These are phyloP conservation scores for Jackrogersella minutella DNA, from an alignment of 495 filamentous ascomycete species.

Conservation along the genomic window DNA sequence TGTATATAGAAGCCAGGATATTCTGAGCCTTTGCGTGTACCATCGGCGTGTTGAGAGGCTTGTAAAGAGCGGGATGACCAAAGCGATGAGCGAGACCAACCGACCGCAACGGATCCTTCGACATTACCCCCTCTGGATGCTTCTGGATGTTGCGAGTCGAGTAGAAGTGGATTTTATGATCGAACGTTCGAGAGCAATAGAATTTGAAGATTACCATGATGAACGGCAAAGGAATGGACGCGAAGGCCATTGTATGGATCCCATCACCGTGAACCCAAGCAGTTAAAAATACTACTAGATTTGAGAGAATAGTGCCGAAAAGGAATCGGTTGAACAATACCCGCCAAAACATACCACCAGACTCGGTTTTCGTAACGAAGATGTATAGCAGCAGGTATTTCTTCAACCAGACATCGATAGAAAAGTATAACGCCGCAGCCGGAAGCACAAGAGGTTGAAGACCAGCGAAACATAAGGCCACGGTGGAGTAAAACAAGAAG, in stretches of 20 bases:
- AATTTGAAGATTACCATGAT: slow-evolving; percentile 85
- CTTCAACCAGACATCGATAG: slow-evolving; percentile 85
- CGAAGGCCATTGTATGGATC: slow-evolving; percentile 65
- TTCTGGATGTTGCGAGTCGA: slow-evolving; percentile 68
- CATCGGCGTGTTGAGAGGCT: slow-evolving; percentile 92
- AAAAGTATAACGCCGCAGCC: slow-evolving; percentile 89
- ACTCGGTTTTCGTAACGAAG: slow-evolving; percentile 95
- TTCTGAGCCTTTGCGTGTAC: slow-evolving; percentile 89
- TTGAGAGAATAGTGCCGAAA: slow-evolving; percentile 81
- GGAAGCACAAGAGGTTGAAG: slow-evolving; percentile 92
- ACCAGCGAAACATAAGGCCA: slow-evolving; percentile 84
- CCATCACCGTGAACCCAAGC: slow-evolving; percentile 65
- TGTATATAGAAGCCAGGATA: slow-evolving; percentile 79
- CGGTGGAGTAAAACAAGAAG: slow-evolving; percentile 92
- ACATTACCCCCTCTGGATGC: slow-evolving; percentile 50
- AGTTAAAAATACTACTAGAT: slow-evolving; percentile 78
- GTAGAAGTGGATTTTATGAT: slow-evolving; percentile 79
- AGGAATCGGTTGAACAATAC: slow-evolving; percentile 89
- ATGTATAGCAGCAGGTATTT: slow-evolving; percentile 96
- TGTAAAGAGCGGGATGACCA: slow-evolving; percentile 90
- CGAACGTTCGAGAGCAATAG: slow-evolving; percentile 80
- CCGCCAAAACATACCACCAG: slow-evolving; percentile 93
- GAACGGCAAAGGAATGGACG: slow-evolving; percentile 79
- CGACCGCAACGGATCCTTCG: slow-evolving; percentile 56
- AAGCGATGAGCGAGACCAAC: slow-evolving; percentile 84